Conservation (phyloP, 2,329 filamentous ascomycete species). For the Bipolaris victoriae region DNA sequence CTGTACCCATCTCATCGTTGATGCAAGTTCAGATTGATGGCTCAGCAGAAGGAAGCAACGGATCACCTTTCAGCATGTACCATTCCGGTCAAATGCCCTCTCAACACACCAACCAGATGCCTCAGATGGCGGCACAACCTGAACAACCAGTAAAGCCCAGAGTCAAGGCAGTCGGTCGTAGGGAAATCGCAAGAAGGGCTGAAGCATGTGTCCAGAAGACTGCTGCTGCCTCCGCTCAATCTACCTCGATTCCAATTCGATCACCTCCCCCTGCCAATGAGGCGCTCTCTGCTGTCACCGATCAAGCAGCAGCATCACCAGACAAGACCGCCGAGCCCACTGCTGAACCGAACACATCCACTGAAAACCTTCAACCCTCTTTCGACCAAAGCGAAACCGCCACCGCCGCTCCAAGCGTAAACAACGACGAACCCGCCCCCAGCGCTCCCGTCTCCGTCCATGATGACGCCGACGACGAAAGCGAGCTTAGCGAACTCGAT, state of each 20-base stretch:
- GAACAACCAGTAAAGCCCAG: constrained; percentile 42
- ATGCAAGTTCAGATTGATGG: constrained; percentile 46
- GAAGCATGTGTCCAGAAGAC: constrained; percentile 60
- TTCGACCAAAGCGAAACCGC: constrained; percentile 50
- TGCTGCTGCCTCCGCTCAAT: constrained; percentile 35
- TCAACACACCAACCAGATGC: constrained; percentile 21
- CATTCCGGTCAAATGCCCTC: constrained; percentile 34
- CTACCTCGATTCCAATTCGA: constrained; percentile 45
- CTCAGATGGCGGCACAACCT: constrained; percentile 24
- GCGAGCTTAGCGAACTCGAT: constrained; percentile 61
- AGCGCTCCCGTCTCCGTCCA: constrained; percentile 64
- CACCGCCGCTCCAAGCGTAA: constrained; percentile 40
- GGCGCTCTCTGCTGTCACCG: constrained; percentile 20
- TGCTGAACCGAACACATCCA: constrained; percentile 10
- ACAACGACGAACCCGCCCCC: constrained; percentile 48
- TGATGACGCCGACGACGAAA: constrained; percentile 61
- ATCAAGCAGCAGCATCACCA: constrained; percentile 21
- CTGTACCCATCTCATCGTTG: constrained; percentile 39
- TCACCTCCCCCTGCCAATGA: constrained; percentile 32
- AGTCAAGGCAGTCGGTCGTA: constrained; percentile 64
- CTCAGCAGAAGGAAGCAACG: constrained; percentile 19
- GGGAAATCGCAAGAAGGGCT: constrained; percentile 64
- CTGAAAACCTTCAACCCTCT: constrained; percentile 23
- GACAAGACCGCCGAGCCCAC: constrained; percentile 22
- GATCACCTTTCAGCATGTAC: constrained; percentile 34